phyloP scores from a whole-genome alignment of 495 filamentous ascomycete species.

The Friedmanniomyces endolithicus region DNA sequence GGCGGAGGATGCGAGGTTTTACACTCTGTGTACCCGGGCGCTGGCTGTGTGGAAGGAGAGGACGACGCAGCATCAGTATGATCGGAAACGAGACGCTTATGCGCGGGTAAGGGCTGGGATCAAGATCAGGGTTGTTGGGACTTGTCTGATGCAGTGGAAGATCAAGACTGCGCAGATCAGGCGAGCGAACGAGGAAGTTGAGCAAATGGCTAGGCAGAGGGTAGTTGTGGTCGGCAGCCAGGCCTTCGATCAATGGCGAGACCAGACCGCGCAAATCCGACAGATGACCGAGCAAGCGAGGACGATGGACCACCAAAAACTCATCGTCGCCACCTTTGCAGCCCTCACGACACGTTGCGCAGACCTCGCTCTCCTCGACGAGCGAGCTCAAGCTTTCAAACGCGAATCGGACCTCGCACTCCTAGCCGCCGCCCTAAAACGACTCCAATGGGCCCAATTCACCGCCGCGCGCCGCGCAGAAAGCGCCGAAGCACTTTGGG shows the following conservation, averaged over 20 bases:
- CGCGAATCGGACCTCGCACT: constrained; percentile 20
- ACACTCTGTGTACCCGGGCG: constrained; percentile 42
- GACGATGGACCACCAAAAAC: background rate
- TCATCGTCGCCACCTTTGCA: constrained; percentile 5
- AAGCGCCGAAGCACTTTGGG: constrained; percentile 26
- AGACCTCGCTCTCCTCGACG: constrained; percentile 8
- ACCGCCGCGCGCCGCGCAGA: constrained; percentile 22
- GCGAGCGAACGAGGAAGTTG: constrained; percentile 5
- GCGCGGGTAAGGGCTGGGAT: constrained; percentile 41
- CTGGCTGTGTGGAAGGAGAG: constrained; percentile 46
- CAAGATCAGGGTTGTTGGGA: constrained; percentile 36
- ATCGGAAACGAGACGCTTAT: constrained; percentile 49
- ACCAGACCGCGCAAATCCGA: background rate
- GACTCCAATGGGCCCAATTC: constrained; percentile 29
- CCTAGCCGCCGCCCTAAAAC: constrained; percentile 17
- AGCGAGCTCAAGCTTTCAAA: constrained; percentile 16
- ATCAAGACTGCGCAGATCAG: background rate
- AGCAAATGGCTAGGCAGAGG: background rate
- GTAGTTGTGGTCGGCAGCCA: background rate
- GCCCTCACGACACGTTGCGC: background rate
- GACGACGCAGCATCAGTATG: constrained; percentile 38
- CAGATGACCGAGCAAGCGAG: constrained; percentile 5
- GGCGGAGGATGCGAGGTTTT: constrained; percentile 47
- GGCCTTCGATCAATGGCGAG: constrained; percentile 6
- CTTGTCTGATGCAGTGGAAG: background rate